Evolutionary conservation across 2,329 filamentous ascomycete species (phyloP), one percentile per base, ranked within the genome.

Genomic region (Aspergillus texensis): DNA sequence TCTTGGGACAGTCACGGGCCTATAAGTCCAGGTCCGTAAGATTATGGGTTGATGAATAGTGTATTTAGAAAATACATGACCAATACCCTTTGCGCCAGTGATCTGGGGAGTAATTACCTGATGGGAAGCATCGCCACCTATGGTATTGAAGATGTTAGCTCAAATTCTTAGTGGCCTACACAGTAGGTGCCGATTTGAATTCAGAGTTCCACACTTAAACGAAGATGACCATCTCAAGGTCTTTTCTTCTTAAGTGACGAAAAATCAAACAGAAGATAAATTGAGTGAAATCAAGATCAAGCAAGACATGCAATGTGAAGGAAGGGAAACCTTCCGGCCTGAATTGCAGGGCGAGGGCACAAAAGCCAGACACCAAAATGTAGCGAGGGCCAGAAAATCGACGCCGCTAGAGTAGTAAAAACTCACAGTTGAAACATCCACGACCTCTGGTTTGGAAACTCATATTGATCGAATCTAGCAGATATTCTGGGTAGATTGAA

Each of bases 1-100:
- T 91, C 85, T 89, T 92, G 75, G 92, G 92, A 86, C 92, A 95
- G 76, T 94, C 91, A 75, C 91, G 91, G 75, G 91, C 91, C 91
- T 93, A 65, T 65, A 21, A 32, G 67, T 65, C 71, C 62, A 71
- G 66, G 58, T 60, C 62, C 59, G 57, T 74, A 24, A 73, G 68
- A 64, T 62, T 70, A n/a, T 53, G 52, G 52, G 60, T 60, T 32
- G 32, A 19, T 12, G n/a, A 41, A 11, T 56, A 8, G 26, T 21
- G 21, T 19, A 43, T 41, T 26, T 26, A 21, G 16, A 26, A 43
- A 9, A 50, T 39, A 30, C 16, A 45, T 14, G 34, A 41, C 10
- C 9, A 19, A 48, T 54, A 21, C 9, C 48, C 45, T 43, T n/a
- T 21, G 26, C 19, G 19, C 16, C 46, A 16, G 19, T 52, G 46